These are phyloP conservation scores for Penicillium sp. DNA, from an alignment of 2,329 filamentous ascomycete genomes.

Conservation along the genomic window DNA sequence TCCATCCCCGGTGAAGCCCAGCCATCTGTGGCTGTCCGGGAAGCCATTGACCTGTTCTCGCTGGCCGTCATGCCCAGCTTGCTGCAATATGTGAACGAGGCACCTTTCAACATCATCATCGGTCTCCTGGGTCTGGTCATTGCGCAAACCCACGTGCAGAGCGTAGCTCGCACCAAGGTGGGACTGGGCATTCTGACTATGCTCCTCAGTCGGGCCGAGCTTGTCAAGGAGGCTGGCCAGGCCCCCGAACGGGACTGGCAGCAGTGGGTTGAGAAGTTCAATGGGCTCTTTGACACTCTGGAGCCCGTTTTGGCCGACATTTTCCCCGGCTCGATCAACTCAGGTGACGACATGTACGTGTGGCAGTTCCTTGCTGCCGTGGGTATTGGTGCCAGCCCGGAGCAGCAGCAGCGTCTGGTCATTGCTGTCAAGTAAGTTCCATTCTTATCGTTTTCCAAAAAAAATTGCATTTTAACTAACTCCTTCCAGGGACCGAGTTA, in stretches of 20 bases:
- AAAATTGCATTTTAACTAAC: conserved; percentile 12
- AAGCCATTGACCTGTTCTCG: conserved; percentile 88
- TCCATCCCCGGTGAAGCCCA: conserved; percentile 66
- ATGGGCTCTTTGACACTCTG: conserved; percentile 76
- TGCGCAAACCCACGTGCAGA: conserved; percentile 71
- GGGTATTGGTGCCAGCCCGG: conserved; percentile 84
- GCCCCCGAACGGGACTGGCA: conserved; percentile 69
- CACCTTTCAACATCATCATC: conserved; percentile 82
- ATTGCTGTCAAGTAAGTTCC: conserved; percentile 73
- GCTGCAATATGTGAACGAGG: conserved; percentile 85
- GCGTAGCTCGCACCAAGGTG: conserved; percentile 80
- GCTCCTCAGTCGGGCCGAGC: conserved; percentile 86
- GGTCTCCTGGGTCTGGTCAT: conserved; percentile 82
- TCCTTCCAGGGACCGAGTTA: conserved; percentile 67
- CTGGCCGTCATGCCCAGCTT: conserved; percentile 83
- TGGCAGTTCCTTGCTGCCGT: conserved; percentile 97
- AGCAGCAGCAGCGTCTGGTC: conserved; percentile 91
- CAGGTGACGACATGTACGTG: conserved; percentile 89
- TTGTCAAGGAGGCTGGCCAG: conserved; percentile 75
- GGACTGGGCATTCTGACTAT: conserved; percentile 88
- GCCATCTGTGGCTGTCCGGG: conserved; percentile 70
- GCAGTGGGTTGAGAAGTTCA: conserved; percentile 80
- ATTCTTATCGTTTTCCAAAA: neutral
- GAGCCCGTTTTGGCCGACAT: conserved; percentile 78
- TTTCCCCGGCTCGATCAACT: conserved; percentile 86